A percentile compares a stretch with the other conserved stretches of the same genome.
phyloP scores from a whole-genome alignment of 352 stramenopile genomes.

The Phytophthora cryptogea region DNA sequence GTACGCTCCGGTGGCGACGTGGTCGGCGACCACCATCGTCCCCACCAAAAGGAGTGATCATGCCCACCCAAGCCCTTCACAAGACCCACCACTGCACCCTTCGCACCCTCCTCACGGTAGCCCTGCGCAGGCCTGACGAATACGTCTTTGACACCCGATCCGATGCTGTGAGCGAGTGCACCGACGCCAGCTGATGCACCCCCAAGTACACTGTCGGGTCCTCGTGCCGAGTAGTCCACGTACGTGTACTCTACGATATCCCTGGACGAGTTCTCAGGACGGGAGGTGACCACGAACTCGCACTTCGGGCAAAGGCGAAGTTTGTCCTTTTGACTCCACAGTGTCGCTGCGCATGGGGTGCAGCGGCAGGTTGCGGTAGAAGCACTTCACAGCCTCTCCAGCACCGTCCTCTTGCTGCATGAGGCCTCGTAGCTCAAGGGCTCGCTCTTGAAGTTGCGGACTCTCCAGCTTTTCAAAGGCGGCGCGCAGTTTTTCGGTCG shows the following conservation, averaged over 20 bases:
- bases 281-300: slow-evolving; percentile 50
- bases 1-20: slow-evolving; percentile 62
- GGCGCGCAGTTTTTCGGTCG: slow-evolving; percentile 69
- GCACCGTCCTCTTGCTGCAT: slow-evolving; percentile 90
- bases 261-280: slow-evolving; percentile 45
- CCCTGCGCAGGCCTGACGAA: slow-evolving; percentile 62
- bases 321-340: slow-evolving; percentile 61
- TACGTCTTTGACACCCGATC: slow-evolving; percentile 60
- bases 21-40: slow-evolving; percentile 63
- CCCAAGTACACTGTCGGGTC: slow-evolving; percentile 54
- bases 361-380: slow-evolving; percentile 86
- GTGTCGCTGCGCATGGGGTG: slow-evolving; percentile 87
- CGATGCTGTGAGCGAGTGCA: slow-evolving; percentile 68
- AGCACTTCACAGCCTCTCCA: slow-evolving; percentile 77
- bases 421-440: slow-evolving; percentile 48
- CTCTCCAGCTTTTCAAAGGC: slow-evolving; percentile 78
- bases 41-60: slow-evolving; percentile 64
- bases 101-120: slow-evolving; percentile 61
- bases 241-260: slow-evolving; percentile 64
- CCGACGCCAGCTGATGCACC: slow-evolving; percentile 56
- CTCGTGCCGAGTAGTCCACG: slow-evolving; percentile 66
- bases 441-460: slow-evolving; percentile 53
- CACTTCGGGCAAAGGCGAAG: slow-evolving; percentile 62
- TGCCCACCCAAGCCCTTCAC: slow-evolving; percentile 53
- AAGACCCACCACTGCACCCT: slow-evolving; percentile 67